Percentiles rank a stretch among this genome's conserved stretches.
Evolutionary conservation across 257 asterid species (phyloP).

Genomic region (Primulina huaijiensis): DNA sequence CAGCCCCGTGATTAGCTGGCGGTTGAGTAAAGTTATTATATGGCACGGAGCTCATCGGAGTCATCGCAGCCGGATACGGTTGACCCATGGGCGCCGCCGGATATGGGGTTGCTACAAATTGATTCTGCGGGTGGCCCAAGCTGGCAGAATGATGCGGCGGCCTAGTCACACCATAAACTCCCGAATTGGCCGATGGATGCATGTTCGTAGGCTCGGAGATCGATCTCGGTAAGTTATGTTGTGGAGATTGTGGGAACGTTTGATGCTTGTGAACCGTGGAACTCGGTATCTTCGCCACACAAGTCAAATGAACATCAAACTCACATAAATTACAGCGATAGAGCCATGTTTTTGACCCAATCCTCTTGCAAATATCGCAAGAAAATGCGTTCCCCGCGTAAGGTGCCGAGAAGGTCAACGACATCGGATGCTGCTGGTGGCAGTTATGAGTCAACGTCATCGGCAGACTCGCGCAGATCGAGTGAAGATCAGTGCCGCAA

Average conservation of each 20-base stretch:
- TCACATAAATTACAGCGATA: conserved; percentile 46
- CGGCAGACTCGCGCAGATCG: conserved; percentile 46
- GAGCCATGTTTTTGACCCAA: conserved; percentile 40
- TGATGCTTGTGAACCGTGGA: background rate
- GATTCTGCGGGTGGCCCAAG: conserved; percentile 22
- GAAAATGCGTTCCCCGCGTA: conserved; percentile 38
- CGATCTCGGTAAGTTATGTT: background rate
- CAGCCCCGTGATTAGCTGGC: conserved; percentile 4
- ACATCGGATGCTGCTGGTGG: conserved; percentile 39
- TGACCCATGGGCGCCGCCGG: conserved; percentile 17
- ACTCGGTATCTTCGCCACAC: conserved; percentile 26
- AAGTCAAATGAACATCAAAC: conserved; percentile 48
- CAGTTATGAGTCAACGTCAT: conserved; percentile 20
- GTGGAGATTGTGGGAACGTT: background rate
- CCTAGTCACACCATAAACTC: conserved; percentile 7
- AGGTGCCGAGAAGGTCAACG: conserved; percentile 40
- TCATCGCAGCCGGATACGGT: conserved; percentile 3
- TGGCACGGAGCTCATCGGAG: background rate
- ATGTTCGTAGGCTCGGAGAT: background rate
- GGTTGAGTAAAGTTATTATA: conserved; percentile 17
- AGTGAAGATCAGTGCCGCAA: conserved; percentile 50
- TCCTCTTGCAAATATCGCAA: conserved; percentile 43
- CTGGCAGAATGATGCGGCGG: conserved; percentile 4
- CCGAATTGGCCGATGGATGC: background rate
- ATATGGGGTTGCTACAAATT: conserved; percentile 5